These are phyloP conservation scores for Globisporangium lucens DNA, from an alignment of 352 stramenopile genomes.

Conservation along the genomic window DNA sequence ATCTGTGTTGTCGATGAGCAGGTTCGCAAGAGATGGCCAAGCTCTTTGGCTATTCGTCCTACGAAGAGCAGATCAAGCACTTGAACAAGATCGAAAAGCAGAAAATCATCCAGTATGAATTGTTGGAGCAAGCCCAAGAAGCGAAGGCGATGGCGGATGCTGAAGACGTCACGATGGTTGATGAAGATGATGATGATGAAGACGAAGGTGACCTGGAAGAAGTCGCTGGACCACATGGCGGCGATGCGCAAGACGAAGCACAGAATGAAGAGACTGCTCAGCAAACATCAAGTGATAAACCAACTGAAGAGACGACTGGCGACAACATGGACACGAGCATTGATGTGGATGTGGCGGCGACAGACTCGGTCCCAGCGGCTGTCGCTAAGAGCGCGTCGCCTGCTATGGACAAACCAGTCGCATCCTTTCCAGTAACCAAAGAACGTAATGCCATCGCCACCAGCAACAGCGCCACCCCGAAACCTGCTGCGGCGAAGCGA, in stretches of 20 bases:
- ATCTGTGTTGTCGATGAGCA: constrained; percentile 1
- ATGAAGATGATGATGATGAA: constrained; percentile 19
- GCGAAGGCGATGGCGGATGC: constrained; percentile 12
- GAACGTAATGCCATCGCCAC: no score
- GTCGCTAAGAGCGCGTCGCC: not conserved
- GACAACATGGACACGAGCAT: constrained; percentile 5
- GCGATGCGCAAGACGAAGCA: constrained; percentile 14
- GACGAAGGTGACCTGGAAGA: constrained; percentile 1
- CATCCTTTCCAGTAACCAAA: not conserved
- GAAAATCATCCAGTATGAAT: constrained; percentile 51
- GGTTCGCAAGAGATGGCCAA: constrained; percentile 62
- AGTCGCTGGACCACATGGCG: constrained; percentile 2
- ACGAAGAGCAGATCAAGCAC: constrained; percentile 65
- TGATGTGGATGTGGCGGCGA: not conserved
- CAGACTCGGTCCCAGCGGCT: not conserved
- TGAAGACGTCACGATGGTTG: constrained; percentile 10
- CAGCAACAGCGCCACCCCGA: not conserved
- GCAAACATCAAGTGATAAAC: constrained; percentile 8
- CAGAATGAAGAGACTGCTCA: constrained; percentile 12
- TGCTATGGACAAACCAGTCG: not conserved
- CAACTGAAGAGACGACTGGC: not conserved
- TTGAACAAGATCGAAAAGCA: constrained; percentile 64
- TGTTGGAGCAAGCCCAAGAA: constrained; percentile 27
- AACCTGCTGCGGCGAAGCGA: constrained; percentile 21
- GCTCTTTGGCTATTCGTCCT: constrained; percentile 71